These are phyloP conservation scores for Creolimax fragrantissima DNA, from an alignment of 78 protist genomes.

Conservation along the genomic window DNA sequence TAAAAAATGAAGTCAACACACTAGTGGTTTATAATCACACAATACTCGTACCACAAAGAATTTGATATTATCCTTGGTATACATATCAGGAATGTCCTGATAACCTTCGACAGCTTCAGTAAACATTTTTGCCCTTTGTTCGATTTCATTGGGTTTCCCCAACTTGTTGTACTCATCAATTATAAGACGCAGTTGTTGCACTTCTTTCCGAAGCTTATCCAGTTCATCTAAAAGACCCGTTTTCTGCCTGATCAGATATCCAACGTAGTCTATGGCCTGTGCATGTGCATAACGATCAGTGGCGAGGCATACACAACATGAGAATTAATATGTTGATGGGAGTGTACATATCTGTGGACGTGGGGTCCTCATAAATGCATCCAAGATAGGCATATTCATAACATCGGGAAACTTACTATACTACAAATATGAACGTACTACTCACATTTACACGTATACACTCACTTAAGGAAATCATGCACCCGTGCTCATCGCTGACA, in stretches of 20 bases:
- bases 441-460: no score
- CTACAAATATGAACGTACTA: no score
- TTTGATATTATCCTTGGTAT: slow-evolving; percentile 23
- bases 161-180: not conserved
- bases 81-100: not conserved
- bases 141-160: not conserved
- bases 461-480: no score
- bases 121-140: not conserved
- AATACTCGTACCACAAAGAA: slow-evolving; percentile 24
- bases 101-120: not conserved
- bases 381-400: not conserved
- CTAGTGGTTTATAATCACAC: no score
- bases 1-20: no score
- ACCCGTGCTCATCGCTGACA: no score
- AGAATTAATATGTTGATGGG: not conserved
- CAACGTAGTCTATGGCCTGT: slow-evolving; percentile 33
- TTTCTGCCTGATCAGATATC: not conserved
- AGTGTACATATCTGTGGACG: not conserved
- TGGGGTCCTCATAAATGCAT: not conserved
- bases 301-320: not conserved
- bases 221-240: slow-evolving; percentile 1
- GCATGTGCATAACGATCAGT: no score
- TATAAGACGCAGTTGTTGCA: not conserved
- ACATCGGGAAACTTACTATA: no score
- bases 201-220: slow-evolving; percentile 16